Percentiles rank a stretch among this genome's conserved stretches.
Conservation (phyloP, 2,329 filamentous ascomycete species). For the Colletotrichum caudatum region DNA sequence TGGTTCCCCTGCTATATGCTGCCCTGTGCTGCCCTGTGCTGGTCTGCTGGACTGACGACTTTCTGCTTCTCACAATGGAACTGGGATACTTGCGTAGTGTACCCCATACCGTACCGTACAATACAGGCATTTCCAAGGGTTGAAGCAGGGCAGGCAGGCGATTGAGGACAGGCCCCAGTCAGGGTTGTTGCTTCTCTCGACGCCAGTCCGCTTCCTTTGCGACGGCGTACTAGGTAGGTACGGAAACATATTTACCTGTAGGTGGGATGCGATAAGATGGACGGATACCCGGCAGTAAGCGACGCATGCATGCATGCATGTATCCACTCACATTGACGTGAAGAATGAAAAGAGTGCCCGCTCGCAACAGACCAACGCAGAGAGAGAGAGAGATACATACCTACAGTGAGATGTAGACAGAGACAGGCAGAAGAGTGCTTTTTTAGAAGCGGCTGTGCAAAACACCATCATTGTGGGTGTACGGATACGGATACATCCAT, state of each 20-base stretch:
- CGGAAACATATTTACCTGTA: no score
- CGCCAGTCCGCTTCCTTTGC: not conserved
- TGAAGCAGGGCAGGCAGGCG: conserved; percentile 18
- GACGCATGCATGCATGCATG: no score
- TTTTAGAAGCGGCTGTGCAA: conserved; percentile 14
- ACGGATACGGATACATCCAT: no score
- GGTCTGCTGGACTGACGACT: conserved; percentile 1
- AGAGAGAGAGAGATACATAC: not conserved
- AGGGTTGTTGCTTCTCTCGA: not conserved
- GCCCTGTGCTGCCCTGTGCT: conserved; percentile 11
- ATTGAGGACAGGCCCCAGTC: not conserved
- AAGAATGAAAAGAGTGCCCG: not conserved
- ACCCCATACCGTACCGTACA: no score
- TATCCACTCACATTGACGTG: not conserved
- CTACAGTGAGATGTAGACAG: no score
- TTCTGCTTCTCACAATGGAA: no score
- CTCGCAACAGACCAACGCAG: not conserved
- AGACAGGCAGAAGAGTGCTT: not conserved
- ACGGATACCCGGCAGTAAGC: no score
- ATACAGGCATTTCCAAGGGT: not conserved
- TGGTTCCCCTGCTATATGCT: not conserved
- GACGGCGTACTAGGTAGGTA: no score
- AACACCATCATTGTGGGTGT: not conserved
- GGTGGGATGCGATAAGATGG: no score
- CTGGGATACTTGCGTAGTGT: no score